Base-by-base conservation (phyloP, 1,284 basidiomycete species). In the Amanita bisporigera region DNA sequence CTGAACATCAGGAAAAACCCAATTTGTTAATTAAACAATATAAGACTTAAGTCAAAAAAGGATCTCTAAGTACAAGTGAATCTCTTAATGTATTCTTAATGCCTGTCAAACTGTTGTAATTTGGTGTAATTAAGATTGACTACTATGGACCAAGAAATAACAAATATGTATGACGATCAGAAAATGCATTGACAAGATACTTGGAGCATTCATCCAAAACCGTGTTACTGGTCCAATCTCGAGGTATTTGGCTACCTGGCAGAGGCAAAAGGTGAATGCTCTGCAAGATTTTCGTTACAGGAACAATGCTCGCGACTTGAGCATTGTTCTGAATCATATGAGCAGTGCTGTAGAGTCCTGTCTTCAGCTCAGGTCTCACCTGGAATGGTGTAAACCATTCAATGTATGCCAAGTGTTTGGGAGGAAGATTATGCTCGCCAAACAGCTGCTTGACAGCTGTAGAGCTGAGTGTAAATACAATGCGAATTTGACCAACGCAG, bases 191-290 rank as follows among this genome's bases (percentile, higher is more conserved):
- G 0, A 79, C 69, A 66, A 70, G 78, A 62, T 80, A 82, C 2
- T 57, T 70, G 9, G 38, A 29, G 64, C 76, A 78, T 19, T 61
- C 6, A 10, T 82, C 78, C 6, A 81, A 70, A 17, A 82, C 80
- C 65, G 73, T 81, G 41, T 66, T 71, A 60, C 72, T 77, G 2
- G 74, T 76, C 81, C 80, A 83, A 9, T 73, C 70, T 6, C 65
- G 64, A 6, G 76, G 77, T 4, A 69, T 75, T 2, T 67, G 43
- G 12, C 63, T 64, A 1, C 75, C 76, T 63, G 75, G 77, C 21
- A 72, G 72, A 5, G 74, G 77, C 47, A 76, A 72, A 0, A 82
- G 69, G 69, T 82, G 80, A 40, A 76, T 69, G 57, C 76, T 78
- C 2, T 74, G 71, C 6, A 64, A 55, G 33, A 81, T 73, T 3